A percentile compares a stretch with the other conserved stretches of the same genome.
Conservation (phyloP, 1,284 basidiomycete species). For the Ustilago nuda region DNA sequence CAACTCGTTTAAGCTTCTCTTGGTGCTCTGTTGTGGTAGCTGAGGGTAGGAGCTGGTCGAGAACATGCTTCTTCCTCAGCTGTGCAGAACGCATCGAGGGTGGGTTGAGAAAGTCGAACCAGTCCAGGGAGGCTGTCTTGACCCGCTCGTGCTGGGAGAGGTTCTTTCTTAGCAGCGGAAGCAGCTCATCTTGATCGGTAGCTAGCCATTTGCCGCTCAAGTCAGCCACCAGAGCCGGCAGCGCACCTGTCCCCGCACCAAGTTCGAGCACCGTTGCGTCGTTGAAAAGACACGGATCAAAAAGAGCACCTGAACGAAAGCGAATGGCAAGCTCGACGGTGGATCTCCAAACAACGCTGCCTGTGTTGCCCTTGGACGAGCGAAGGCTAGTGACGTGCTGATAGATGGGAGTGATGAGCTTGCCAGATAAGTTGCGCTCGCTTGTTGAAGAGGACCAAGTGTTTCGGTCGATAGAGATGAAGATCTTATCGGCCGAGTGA, state of each 20-base stretch:
- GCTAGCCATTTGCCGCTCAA: constrained; percentile 54
- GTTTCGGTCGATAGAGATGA: constrained; percentile 27
- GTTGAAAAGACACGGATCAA: constrained; percentile 18
- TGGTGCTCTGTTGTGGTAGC: neutral
- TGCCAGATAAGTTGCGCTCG: constrained; percentile 34
- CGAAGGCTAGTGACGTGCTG: constrained; percentile 60
- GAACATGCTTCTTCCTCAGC: constrained; percentile 22
- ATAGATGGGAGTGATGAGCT: constrained; percentile 23
- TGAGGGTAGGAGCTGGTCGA: constrained; percentile 19
- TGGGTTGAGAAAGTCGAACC: constrained; percentile 48
- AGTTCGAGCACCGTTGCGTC: constrained; percentile 55
- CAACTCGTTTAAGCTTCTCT: constrained; percentile 34
- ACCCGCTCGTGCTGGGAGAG: constrained; percentile 8
- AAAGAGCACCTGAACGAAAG: constrained; percentile 23
- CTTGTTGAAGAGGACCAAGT: constrained; percentile 16
- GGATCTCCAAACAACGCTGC: constrained; percentile 63
- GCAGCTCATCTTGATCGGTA: constrained; percentile 56
- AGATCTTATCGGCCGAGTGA: constrained; percentile 40
- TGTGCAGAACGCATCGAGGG: constrained; percentile 24
- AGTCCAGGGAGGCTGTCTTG: constrained; percentile 31
- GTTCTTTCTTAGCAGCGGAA: constrained; percentile 57
- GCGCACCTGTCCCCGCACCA: constrained; percentile 63
- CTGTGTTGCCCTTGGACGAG: constrained; percentile 58
- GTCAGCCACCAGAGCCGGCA: constrained; percentile 46
- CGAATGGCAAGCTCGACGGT: constrained; percentile 51